Evolutionary conservation across 495 filamentous ascomycete genomes (phyloP), one percentile per base, ranked within the genome.

Genomic region (Penicillium diatomitis): DNA sequence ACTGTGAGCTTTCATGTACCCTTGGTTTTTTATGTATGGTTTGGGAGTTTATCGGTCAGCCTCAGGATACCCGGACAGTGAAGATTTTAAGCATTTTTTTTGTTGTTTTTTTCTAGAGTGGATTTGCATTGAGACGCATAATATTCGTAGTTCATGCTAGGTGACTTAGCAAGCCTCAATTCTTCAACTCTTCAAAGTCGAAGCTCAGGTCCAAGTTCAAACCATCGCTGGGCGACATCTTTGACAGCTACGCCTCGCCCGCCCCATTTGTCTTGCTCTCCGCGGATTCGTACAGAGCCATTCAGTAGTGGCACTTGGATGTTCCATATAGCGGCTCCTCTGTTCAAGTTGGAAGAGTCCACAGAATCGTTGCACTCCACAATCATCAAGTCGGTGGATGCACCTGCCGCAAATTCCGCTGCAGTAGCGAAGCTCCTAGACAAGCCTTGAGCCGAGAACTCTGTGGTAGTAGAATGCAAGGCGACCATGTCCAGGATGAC

Each of bases 371-470:
- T 54, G 38, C 65, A 65, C 68, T 78, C 74, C 29, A 53, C 70
- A 27, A 80, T 61, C 29, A 69, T 46, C 30, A 75, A 58, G 33
- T 63, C 56, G 57, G 68, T 56, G 0, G 49, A 48, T 41, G 57
- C 57, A 3, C 52, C 52, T 20, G 58, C 59, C 2, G 84, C 81
- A 6, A 80, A 71, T 55, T 94, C 89, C 30, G 90, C 79, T 5
- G 84, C 66, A 27, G 65, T 63, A 8, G 89, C 78, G 10, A 86
- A 69, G 4, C 83, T 87, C 56, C 81, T 79, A 43, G 79, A 79
- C 4, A 96, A 63, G 0, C 88, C 90, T 62, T 95, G 89, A 0
- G 84, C 88, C 38, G 86, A 90, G 74, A 85, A 90, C 56, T 92
- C 87, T 47, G 79, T 78, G 4, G 86, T 90, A 30, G 73, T 65